A percentile compares a stretch with the other conserved stretches of the same genome.
These are phyloP conservation scores for Pugionium dolabratum DNA, from an alignment of 345 rosid genomes.

Conservation along the genomic window DNA sequence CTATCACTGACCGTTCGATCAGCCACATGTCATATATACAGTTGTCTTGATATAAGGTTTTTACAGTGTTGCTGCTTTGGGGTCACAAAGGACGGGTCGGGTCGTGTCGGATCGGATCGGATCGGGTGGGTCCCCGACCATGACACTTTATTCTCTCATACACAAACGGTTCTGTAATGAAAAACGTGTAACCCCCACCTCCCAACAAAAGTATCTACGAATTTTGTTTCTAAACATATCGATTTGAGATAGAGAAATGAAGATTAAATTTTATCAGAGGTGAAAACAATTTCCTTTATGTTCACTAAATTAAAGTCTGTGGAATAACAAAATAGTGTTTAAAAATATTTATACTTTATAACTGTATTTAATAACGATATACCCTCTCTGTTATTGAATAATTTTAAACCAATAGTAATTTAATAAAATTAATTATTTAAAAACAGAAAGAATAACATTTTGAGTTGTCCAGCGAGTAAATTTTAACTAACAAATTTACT, in stretches of 20 bases:
- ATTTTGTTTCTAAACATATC: not conserved
- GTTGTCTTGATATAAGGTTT: constrained; percentile 15
- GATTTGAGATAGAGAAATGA: not conserved
- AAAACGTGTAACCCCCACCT: constrained; percentile 38
- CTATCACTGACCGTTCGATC: constrained; percentile 39
- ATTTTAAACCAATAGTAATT: no score
- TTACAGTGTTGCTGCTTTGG: constrained; percentile 30
- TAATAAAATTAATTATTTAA: no score
- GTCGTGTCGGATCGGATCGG: not conserved
- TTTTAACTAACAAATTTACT: no score
- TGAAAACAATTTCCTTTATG: not conserved
- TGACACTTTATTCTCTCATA: constrained; percentile 24
- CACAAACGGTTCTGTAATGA: constrained; percentile 17
- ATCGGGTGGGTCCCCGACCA: constrained; percentile 29
- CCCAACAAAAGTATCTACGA: constrained; percentile 19
- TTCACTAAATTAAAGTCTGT: not conserved
- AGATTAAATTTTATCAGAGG: not conserved
- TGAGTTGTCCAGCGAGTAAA: no score
- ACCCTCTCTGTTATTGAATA: no score
- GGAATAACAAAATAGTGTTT: not conserved
- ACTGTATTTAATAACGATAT: no score
- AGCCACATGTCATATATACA: constrained; percentile 23
- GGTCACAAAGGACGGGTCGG: constrained; percentile 19
- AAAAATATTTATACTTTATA: no score
- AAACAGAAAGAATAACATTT: no score